A percentile compares a stretch with the other conserved stretches of the same genome.
Evolutionary conservation across 179 eudicot genomes (phyloP).

Genomic region (Beta lomatogona): DNA sequence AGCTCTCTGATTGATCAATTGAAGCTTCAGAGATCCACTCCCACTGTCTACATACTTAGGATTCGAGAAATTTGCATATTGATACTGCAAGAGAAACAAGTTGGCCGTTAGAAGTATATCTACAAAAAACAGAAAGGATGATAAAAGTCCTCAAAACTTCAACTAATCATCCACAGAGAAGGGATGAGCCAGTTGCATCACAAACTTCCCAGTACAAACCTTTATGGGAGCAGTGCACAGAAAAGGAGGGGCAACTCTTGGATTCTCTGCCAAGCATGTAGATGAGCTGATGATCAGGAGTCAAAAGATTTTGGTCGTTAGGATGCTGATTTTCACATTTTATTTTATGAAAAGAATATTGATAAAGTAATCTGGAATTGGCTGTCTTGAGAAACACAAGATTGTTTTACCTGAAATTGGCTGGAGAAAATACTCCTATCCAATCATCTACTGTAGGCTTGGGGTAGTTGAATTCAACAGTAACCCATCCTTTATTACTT

Average conservation of each 20-base stretch:
- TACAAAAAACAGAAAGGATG: neutral
- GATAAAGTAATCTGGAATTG: neutral
- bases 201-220: slow-evolving; percentile 35
- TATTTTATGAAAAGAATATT: too few relatives aligned
- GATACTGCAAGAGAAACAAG: slow-evolving; percentile 52
- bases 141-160: neutral
- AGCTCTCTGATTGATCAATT: slow-evolving; percentile 76
- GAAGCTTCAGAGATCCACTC: slow-evolving; percentile 64
- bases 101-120: neutral
- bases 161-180: neutral
- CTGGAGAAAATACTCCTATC: slow-evolving; percentile 52
- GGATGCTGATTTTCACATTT: neutral
- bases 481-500: slow-evolving; percentile 39
- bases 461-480: slow-evolving; percentile 28
- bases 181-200: neutral
- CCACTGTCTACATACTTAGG: slow-evolving; percentile 56
- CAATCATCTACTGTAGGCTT: slow-evolving; percentile 40
- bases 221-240: slow-evolving; percentile 78
- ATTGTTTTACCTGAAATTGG: slow-evolving; percentile 46
- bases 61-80: slow-evolving; percentile 64
- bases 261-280: slow-evolving; percentile 54
- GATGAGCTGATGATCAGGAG: slow-evolving; percentile 49
- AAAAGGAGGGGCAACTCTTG: slow-evolving; percentile 49
- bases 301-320: neutral
- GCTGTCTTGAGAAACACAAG: neutral